phyloP scores from a whole-genome alignment of 192 early-diverging fungal species.

The Coemansia sp. region DNA sequence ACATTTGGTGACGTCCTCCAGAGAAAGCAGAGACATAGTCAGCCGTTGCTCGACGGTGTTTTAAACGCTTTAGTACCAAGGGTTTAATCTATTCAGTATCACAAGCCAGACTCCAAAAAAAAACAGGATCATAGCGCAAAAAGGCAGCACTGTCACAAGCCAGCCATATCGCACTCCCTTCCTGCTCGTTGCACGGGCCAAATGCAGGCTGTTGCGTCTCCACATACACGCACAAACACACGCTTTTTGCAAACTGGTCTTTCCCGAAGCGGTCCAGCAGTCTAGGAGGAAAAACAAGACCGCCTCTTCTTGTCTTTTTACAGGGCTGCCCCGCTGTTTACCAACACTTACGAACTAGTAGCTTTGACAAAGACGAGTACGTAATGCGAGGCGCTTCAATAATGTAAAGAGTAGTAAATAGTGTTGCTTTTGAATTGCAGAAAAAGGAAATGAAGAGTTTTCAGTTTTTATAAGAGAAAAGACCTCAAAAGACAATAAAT shows the following conservation, averaged over 20 bases:
- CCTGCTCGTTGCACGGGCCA: not conserved
- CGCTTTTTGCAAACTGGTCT: not conserved
- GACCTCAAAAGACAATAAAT: not conserved
- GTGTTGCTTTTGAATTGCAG: not conserved
- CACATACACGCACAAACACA: too few species aligned
- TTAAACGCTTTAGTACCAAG: not conserved
- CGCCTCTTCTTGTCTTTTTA: not conserved
- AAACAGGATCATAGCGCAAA: not conserved
- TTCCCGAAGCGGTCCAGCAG: not conserved
- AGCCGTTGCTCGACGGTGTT: not conserved
- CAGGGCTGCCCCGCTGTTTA: not conserved
- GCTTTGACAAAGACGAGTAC: not conserved
- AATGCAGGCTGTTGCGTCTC: not conserved
- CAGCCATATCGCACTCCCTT: not conserved
- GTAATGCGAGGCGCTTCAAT: not conserved
- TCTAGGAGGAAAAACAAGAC: not conserved
- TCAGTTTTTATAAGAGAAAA: not conserved
- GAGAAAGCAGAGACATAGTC: not conserved
- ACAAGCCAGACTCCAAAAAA: not conserved
- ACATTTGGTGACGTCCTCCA: not conserved
- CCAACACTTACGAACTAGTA: not conserved
- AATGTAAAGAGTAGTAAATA: not conserved
- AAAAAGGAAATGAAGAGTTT: not conserved
- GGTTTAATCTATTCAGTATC: not conserved
- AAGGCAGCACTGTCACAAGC: conserved; percentile 4